Conservation (phyloP, 2,329 filamentous ascomycete species). For the Aspergillus pseudonomiae region DNA sequence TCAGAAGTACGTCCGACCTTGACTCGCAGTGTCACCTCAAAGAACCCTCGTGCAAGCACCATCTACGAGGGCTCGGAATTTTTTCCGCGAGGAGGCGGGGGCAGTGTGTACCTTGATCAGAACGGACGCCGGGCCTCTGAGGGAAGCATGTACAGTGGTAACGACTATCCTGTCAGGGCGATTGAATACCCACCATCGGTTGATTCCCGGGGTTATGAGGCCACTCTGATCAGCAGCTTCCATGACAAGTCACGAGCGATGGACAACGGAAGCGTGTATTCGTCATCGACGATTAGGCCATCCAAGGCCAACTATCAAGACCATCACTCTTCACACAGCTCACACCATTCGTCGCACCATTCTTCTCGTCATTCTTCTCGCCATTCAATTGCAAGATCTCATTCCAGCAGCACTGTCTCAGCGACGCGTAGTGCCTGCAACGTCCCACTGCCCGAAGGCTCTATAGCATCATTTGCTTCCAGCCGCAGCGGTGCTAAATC, state of each 20-base stretch:
- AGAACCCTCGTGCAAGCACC: conserved; percentile 45
- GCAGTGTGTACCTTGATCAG: conserved; percentile 31
- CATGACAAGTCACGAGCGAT: conserved; percentile 36
- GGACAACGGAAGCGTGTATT: conserved; percentile 36
- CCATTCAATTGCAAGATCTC: conserved; percentile 26
- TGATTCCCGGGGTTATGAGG: conserved; percentile 35
- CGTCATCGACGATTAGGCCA: conserved; percentile 41
- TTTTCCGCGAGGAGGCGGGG: conserved; percentile 19
- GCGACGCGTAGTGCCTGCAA: conserved; percentile 41
- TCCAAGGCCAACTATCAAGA: conserved; percentile 33
- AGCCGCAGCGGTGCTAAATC: conserved; percentile 29
- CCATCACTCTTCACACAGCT: conserved; percentile 24
- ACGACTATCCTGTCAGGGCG: conserved; percentile 41
- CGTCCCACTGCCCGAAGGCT: conserved; percentile 39
- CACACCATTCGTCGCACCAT: conserved; percentile 24
- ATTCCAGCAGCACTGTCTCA: conserved; percentile 30
- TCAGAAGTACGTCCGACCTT: conserved; percentile 35
- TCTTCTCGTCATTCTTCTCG: conserved; percentile 21
- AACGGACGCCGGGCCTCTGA: conserved; percentile 40
- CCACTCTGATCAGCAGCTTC: conserved; percentile 48
- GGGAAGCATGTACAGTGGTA: conserved; percentile 39
- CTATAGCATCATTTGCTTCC: conserved; percentile 22
- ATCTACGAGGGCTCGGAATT: conserved; percentile 45
- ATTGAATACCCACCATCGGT: conserved; percentile 42
- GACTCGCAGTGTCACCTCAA: conserved; percentile 40